Conservation (phyloP, 345 rosid genomes). For the Rubroshorea leprosula region DNA sequence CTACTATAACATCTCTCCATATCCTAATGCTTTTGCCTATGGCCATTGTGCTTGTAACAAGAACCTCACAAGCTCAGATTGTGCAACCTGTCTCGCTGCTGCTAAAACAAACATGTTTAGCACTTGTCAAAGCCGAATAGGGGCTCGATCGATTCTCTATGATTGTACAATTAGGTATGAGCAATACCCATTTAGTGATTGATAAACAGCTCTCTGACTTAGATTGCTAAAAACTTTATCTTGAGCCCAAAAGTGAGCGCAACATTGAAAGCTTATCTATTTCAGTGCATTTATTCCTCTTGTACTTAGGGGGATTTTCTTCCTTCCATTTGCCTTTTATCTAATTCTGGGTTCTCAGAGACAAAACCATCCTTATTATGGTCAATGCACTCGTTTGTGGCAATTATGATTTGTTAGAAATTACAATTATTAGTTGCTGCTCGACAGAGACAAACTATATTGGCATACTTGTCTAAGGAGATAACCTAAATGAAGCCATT, state of each 20-base stretch:
- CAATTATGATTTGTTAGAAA: background rate
- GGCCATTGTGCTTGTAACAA: constrained; percentile 45
- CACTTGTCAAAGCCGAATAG: constrained; percentile 35
- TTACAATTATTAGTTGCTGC: background rate
- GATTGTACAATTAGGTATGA: constrained; percentile 60
- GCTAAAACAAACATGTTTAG: constrained; percentile 35
- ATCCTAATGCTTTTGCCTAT: constrained; percentile 54
- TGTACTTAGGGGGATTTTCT: background rate
- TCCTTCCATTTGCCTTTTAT: background rate
- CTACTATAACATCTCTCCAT: constrained; percentile 49
- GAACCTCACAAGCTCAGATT: constrained; percentile 37
- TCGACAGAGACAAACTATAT: too few species aligned
- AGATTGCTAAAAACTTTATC: background rate
- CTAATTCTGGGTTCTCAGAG: background rate
- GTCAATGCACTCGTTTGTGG: background rate
- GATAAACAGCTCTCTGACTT: background rate
- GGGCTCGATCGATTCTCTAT: constrained; percentile 42
- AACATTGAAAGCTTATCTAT: constrained; percentile 11
- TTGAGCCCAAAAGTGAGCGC: constrained; percentile 4
- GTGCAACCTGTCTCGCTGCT: constrained; percentile 35
- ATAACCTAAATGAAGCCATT: too few species aligned
- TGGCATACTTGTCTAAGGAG: too few species aligned
- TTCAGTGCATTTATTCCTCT: constrained; percentile 1
- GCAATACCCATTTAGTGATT: constrained; percentile 49
- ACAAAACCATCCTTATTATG: background rate